Conservation (phyloP, 1,284 basidiomycete species). For the Bondarzewia mesenterica region DNA sequence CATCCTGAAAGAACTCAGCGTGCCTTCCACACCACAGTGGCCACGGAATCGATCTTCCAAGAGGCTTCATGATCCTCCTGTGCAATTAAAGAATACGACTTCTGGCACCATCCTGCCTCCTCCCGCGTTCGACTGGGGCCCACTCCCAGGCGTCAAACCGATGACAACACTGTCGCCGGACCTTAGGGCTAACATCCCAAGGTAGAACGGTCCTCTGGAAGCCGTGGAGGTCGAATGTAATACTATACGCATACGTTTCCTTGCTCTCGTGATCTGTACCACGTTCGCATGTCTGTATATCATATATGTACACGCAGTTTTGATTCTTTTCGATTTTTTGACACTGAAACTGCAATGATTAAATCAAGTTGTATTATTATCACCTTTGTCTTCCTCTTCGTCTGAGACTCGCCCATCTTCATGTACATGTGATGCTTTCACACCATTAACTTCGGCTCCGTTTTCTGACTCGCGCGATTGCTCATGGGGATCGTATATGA, state of each 20-base stretch:
- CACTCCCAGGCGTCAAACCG: slow-evolving; percentile 32
- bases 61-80: slow-evolving; percentile 28
- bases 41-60: neutral
- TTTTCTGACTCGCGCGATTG: slow-evolving; percentile 8
- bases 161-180: slow-evolving; percentile 9
- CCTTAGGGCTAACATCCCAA: neutral
- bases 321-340: too few species aligned
- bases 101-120: too few species aligned
- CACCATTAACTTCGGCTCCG: slow-evolving; percentile 1
- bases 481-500: slow-evolving; percentile 49
- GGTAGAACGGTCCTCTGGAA: too few species aligned
- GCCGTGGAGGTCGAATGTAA: too few species aligned
- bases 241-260: too few species aligned
- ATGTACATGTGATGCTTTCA: slow-evolving; percentile 3
- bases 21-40: neutral
- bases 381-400: slow-evolving; percentile 13
- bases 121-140: slow-evolving; percentile 55
- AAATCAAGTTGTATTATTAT: neutral
- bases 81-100: too few species aligned
- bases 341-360: too few species aligned
- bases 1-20: neutral
- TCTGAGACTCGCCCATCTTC: slow-evolving; percentile 18
- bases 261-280: too few species aligned
- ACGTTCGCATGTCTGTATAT: too few species aligned
- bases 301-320: too few species aligned